Percentiles rank a stretch among this genome's conserved stretches.
phyloP scores from a whole-genome alignment of 805 yeast genomes.

The Wickerhamiella brachini region DNA sequence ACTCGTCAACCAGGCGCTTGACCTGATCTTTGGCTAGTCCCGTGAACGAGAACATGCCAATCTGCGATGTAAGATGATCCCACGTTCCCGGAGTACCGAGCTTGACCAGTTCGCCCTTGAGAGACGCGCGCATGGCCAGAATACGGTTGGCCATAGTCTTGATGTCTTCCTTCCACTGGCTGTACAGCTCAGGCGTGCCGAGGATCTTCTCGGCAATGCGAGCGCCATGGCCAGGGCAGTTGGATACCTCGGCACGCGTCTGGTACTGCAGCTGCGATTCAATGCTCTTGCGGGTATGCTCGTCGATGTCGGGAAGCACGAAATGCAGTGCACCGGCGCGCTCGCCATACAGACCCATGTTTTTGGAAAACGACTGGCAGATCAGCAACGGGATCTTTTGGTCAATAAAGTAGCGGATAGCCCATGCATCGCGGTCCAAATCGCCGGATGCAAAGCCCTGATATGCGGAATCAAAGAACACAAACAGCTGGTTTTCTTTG shows the following conservation, averaged over 20 bases:
- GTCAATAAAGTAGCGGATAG: constrained; percentile 33
- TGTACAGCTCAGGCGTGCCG: constrained; percentile 41
- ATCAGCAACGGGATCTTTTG: constrained; percentile 33
- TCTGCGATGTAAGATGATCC: constrained; percentile 77
- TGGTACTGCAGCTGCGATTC: constrained; percentile 74
- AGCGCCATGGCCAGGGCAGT: constrained; percentile 92
- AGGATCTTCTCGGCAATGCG: constrained; percentile 72
- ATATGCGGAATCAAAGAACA: constrained; percentile 86
- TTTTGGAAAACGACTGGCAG: constrained; percentile 90
- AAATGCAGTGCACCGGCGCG: constrained; percentile 74
- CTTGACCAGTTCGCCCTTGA: constrained; percentile 46
- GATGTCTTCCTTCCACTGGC: constrained; percentile 75
- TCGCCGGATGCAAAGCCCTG: constrained; percentile 90
- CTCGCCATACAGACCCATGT: constrained; percentile 92
- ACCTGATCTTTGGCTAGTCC: constrained; percentile 66
- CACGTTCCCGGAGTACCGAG: constrained; percentile 52
- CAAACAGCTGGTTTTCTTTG: constrained; percentile 46
- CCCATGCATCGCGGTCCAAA: constrained; percentile 55
- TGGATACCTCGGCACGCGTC: constrained; percentile 77
- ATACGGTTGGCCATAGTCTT: constrained; percentile 66
- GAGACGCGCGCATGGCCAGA: constrained; percentile 49
- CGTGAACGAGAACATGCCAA: constrained; percentile 95
- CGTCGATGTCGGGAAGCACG: constrained; percentile 35
- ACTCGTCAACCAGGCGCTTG: constrained; percentile 50
- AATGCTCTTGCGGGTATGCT: constrained; percentile 29